Percentiles rank a stretch among this genome's conserved stretches.
These are phyloP conservation scores for Paecilomyces dactylethromorphus DNA, from an alignment of 2,329 filamentous ascomycete genomes.

Conservation along the genomic window DNA sequence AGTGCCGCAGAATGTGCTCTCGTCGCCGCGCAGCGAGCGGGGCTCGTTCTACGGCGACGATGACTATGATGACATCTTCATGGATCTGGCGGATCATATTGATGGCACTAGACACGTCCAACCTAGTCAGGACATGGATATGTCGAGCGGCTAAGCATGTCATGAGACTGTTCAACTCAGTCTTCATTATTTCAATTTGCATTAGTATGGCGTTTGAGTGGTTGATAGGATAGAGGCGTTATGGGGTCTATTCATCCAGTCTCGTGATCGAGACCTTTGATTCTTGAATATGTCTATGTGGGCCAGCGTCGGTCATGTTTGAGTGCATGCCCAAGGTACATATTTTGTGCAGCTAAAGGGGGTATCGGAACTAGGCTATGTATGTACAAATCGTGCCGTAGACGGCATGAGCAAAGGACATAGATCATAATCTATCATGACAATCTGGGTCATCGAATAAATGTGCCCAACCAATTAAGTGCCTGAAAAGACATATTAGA, in stretches of 20 bases:
- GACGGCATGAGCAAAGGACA: neutral
- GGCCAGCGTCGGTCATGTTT: neutral
- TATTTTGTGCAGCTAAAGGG: conserved; percentile 11
- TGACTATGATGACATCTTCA: conserved; percentile 59
- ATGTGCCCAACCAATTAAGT: neutral
- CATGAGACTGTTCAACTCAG: neutral
- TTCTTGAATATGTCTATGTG: neutral
- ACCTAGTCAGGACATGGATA: conserved; percentile 31
- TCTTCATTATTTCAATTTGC: conserved; percentile 1
- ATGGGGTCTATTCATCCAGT: neutral
- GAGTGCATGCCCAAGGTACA: neutral
- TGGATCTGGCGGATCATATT: conserved; percentile 54
- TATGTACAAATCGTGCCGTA: neutral
- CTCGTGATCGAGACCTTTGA: neutral
- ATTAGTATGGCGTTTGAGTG: conserved; percentile 4
- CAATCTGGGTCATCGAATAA: neutral
- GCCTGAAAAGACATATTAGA: conserved; percentile 1
- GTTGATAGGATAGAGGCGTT: conserved; percentile 1
- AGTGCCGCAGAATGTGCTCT: neutral
- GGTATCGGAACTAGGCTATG: conserved; percentile 1
- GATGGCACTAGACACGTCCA: conserved; percentile 10
- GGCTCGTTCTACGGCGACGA: conserved; percentile 41
- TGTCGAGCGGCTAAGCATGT: conserved; percentile 18
- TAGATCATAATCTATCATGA: conserved; percentile 4
- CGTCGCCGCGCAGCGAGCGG: conserved; percentile 5